Percentiles rank a stretch among this genome's conserved stretches.
Evolutionary conservation across 202 grass and related monocot species (phyloP).

Genomic region (Setaria viridis): DNA sequence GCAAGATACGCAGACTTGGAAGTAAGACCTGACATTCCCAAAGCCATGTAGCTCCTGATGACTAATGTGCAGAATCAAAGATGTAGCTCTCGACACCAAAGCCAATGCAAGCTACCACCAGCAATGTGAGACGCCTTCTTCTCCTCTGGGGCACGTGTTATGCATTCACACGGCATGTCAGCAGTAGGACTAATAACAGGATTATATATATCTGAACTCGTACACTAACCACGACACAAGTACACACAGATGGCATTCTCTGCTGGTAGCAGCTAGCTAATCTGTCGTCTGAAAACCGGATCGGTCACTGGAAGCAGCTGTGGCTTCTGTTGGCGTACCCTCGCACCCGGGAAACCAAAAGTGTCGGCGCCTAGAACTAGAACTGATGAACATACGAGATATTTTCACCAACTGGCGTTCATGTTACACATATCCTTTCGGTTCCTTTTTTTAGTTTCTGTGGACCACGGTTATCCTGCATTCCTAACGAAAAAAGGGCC

Average conservation of each 20-base stretch:
- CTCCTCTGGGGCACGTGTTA: no score
- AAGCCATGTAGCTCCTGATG: no score
- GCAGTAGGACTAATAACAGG: background rate
- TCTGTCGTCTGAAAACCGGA: background rate
- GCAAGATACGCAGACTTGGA: no score
- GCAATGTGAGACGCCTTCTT: no score
- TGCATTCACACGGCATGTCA: background rate
- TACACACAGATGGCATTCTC: background rate
- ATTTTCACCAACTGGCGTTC: slow-evolving; percentile 1
- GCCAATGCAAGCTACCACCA: background rate
- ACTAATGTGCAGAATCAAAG: no score
- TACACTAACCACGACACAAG: background rate
- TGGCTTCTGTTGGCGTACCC: background rate
- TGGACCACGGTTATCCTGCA: background rate
- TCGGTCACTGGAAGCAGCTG: background rate
- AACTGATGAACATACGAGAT: background rate
- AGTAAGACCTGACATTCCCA: no score
- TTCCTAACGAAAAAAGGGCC: background rate
- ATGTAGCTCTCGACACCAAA: background rate
- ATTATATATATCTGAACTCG: background rate
- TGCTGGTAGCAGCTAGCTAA: slow-evolving; percentile 9
- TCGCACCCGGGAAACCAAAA: background rate
- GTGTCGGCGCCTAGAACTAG: slow-evolving; percentile 13
- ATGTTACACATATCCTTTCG: background rate
- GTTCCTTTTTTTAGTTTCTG: background rate